Percentiles rank a stretch among this genome's conserved stretches.
Evolutionary conservation across 1,139 yeast genomes (phyloP).

Genomic region (Saccharomyces hybrid): DNA sequence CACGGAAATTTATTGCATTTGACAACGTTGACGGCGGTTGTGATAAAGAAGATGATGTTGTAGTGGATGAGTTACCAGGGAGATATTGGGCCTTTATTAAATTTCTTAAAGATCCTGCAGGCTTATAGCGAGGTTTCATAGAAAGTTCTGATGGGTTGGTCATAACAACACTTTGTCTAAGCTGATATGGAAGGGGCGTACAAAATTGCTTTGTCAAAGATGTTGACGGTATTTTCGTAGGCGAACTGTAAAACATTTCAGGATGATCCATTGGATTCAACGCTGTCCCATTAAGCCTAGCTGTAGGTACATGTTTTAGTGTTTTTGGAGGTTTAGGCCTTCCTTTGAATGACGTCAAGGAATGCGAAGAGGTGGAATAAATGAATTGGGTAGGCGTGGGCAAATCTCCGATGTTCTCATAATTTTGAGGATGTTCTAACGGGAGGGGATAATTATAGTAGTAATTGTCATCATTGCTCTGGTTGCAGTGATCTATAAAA

Average conservation of each 20-base stretch:
- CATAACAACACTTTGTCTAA: constrained; percentile 65
- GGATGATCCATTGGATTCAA: constrained; percentile 27
- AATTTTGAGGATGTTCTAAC: constrained; percentile 11
- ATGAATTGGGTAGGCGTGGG: constrained; percentile 24
- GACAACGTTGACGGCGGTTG: background rate
- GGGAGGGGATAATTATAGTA: constrained; percentile 7
- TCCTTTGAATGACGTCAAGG: constrained; percentile 23
- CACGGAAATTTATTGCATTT: constrained; percentile 10
- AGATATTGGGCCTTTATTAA: constrained; percentile 6
- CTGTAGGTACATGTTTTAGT: constrained; percentile 11
- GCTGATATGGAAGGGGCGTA: constrained; percentile 35
- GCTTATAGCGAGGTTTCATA: constrained; percentile 49
- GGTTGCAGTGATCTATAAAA: background rate
- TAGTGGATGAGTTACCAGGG: background rate
- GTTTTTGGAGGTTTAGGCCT: constrained; percentile 10
- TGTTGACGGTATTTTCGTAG: constrained; percentile 4
- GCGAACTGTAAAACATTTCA: constrained; percentile 18
- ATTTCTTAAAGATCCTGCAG: constrained; percentile 49
- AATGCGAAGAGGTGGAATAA: constrained; percentile 18
- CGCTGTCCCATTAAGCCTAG: constrained; percentile 16
- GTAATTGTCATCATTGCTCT: background rate
- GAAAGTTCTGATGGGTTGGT: constrained; percentile 59
- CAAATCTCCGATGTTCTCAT: constrained; percentile 21
- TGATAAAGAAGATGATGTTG: background rate
- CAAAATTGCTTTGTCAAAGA: constrained; percentile 15